Conservation (phyloP, 176 grass and related monocot species). For the Pontederia crassipes region DNA sequence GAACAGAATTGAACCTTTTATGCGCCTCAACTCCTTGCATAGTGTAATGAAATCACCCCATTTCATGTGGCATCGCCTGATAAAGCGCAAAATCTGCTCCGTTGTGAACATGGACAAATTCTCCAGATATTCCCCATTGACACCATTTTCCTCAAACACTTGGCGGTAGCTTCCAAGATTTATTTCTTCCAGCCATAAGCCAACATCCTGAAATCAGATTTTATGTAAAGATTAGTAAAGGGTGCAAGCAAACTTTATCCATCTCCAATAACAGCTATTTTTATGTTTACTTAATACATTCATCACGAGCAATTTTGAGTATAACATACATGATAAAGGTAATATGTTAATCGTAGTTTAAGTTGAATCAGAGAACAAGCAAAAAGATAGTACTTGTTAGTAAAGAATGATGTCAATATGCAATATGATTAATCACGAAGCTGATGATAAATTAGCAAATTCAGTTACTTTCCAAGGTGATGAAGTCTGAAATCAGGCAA, state of each 20-base stretch:
- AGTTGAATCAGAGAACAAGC: no score
- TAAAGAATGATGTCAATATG: no score
- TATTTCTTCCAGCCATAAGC: slow-evolving; percentile 88
- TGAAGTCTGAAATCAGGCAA: no score
- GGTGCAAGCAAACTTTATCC: background rate
- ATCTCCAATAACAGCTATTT: background rate
- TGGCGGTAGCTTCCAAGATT: slow-evolving; percentile 65
- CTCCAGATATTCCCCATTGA: slow-evolving; percentile 80
- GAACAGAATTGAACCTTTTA: slow-evolving; percentile 57
- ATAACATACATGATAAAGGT: no score
- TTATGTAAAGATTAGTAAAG: background rate
- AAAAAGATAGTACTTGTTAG: no score
- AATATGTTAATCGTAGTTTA: no score
- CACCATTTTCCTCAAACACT: slow-evolving; percentile 71
- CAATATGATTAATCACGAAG: no score
- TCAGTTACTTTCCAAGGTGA: no score
- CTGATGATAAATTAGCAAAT: no score
- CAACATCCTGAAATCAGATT: slow-evolving; percentile 69
- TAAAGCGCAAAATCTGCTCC: slow-evolving; percentile 91
- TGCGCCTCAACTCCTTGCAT: slow-evolving; percentile 84
- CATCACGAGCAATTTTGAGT: no score
- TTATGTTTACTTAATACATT: background rate
- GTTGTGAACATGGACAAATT: slow-evolving; percentile 86
- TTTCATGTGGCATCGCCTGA: slow-evolving; percentile 87
- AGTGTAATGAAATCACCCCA: slow-evolving; percentile 89